Evolutionary conservation across 805 yeast species (phyloP), one percentile per base, ranked within the genome.

Genomic region (Metschnikowia peoriensis): DNA sequence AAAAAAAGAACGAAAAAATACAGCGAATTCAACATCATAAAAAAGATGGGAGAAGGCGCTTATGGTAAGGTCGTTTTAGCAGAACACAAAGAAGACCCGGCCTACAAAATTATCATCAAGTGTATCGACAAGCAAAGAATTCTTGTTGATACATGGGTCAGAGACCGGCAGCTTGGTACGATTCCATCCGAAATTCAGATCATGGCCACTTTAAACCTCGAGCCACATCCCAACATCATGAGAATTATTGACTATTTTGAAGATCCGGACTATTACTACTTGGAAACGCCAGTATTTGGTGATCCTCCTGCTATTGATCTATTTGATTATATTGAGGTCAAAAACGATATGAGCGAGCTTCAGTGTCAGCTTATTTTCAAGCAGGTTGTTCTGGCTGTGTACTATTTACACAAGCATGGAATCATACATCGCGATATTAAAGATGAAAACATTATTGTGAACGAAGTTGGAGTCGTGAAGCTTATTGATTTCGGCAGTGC

Each of bases 181-280:
- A 87, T 94, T 38, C 98, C 98, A 2, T 85, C 93, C n/a, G 99
- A 94, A 68, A 94, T 94, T 58, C 96, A 91, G 66, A 85, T 94
- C 44, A 85, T 94, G 89, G 85, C 93, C 32, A 84, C 85, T n/a
- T 71, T 93, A 53, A 86, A 84, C 62, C 71, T 75, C 43, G 80
- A 81, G 52, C 96, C 94, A 0, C 97, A 93, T 67, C 94, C 93
- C 5, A 91, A 90, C 67, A 88, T 92, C 43, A 83, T 91, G 80
- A 77, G 87, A 56, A 79, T 94, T 51, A 76, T 92, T 46, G 98
- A 94, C 69, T 94, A 88, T 64, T 94, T 93, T 62, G 99, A 94
- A 66, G 98, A 94, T 69, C 87, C 84, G 41, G 84, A 84, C 32
- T 90, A 87, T 67, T 94, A 92, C 63, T 93, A 94, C 65, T 79